Base-by-base conservation (phyloP, 1,284 basidiomycete species). In the Ceratobasidium theobromae region DNA sequence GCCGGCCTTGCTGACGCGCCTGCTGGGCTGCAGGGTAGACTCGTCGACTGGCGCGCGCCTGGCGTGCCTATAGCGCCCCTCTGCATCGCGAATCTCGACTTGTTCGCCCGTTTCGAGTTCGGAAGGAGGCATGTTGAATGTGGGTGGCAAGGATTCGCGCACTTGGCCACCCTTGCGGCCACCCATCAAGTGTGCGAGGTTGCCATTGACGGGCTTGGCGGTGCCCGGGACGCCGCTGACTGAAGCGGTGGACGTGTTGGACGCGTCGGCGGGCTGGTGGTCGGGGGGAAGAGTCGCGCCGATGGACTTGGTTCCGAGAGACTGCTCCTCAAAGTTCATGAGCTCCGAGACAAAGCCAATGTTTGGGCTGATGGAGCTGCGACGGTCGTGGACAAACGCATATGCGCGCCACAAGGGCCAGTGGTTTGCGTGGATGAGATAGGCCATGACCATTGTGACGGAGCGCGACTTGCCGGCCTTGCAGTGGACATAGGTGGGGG, bases 341-440 rank as follows among this genome's bases (percentile, higher is more conserved):
- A 98, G 82, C 77, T 98, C 95, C 12, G 91, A 93, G 33, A 98
- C 93, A 76, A 98, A 98, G 4, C 95, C 95, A 71, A 99, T 98
- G 75, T 98, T 98, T 8, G 96, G 95, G n/a, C 90, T 94, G 71
- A 98, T 95, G 70, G 90, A 92, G 70, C 90, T 89, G 51, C 96
- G 85, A 8, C 93, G 84, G 72, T 95, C 93, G 43, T 92, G 82
- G 23, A 98, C 95, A 74, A 93, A 95, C 0, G 87, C 80, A 74
- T 98, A 98, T 0, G 95, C 91, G 55, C 86, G 86, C 30, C 91
- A 89, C 53, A 98, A 83, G 6, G 93, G 89, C 95, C 95, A 98
- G 72, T 94, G 92, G 73, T 97, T 93, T 4, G 94, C 91, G 72
- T 97, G 94, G 70, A 99, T 98, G 55, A 99, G 87, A 75, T 97